Percentiles rank a stretch among this genome's conserved stretches.
Evolutionary conservation across 2,329 filamentous ascomycete species (phyloP).

Genomic region (Pyricularia sp.): DNA sequence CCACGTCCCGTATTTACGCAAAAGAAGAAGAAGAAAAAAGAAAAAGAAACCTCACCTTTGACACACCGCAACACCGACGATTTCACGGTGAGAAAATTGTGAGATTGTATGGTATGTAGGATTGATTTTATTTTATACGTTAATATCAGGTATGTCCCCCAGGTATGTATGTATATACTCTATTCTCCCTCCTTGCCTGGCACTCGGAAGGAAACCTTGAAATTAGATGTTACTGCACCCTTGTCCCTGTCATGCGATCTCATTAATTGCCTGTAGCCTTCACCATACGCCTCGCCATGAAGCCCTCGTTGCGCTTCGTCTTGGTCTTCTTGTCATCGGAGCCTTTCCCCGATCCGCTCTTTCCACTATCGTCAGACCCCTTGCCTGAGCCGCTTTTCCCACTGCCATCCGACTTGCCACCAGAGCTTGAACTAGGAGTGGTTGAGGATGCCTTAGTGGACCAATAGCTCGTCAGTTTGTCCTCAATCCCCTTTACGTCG

Average conservation of each 20-base stretch:
- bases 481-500: conserved; percentile 17
- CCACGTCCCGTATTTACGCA: neutral
- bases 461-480: conserved; percentile 19
- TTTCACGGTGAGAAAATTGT: neutral
- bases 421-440: neutral
- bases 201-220: neutral
- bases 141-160: neutral
- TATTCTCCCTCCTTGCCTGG: neutral
- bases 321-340: neutral
- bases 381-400: neutral
- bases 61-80: neutral
- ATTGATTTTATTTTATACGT: neutral
- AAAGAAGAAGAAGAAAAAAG: neutral
- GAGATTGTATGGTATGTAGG: neutral
- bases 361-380: neutral
- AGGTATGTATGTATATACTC: neutral
- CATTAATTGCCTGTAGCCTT: neutral
- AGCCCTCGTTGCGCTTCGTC: neutral
- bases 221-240: neutral
- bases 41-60: neutral
- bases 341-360: neutral
- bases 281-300: neutral
- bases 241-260: neutral
- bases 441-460: neutral
- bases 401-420: neutral